These are phyloP conservation scores for Elsinoe australis DNA, from an alignment of 2,329 filamentous ascomycete species.

Conservation along the genomic window DNA sequence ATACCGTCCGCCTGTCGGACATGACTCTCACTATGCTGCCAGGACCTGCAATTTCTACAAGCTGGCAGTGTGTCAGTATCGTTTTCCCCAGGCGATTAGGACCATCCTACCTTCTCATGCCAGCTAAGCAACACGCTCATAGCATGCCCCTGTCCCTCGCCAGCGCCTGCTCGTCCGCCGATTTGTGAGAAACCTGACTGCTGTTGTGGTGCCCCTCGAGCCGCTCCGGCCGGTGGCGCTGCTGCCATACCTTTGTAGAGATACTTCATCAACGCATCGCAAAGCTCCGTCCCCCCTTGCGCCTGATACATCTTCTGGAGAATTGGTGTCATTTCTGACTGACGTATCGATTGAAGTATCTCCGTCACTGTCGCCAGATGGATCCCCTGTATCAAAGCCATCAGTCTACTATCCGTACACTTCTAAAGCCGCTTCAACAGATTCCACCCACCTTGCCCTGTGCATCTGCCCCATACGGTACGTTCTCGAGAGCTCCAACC, in stretches of 20 bases:
- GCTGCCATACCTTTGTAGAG: constrained; percentile 82
- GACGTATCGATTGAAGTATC: constrained; percentile 91
- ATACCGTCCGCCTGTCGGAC: constrained; percentile 92
- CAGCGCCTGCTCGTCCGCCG: constrained; percentile 46
- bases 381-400: constrained; percentile 58
- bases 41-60: constrained; percentile 85
- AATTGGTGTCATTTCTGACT: constrained; percentile 88
- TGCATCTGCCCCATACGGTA: constrained; percentile 59
- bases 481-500: constrained; percentile 73
- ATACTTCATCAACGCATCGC: constrained; percentile 97
- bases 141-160: constrained; percentile 67
- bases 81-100: background rate
- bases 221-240: constrained; percentile 26
- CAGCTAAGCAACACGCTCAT: constrained; percentile 98
- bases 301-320: constrained; percentile 71
- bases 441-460: constrained; percentile 43
- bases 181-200: constrained; percentile 85
- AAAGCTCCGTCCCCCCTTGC: constrained; percentile 70
- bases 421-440: background rate
- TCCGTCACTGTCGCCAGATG: constrained; percentile 85
- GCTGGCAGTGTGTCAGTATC: constrained; percentile 33
- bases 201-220: constrained; percentile 57
- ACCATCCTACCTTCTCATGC: constrained; percentile 70
- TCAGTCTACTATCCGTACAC: background rate
- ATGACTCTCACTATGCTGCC: constrained; percentile 87